Conservation (phyloP, 176 grass and related monocot species). For the Canna indica region DNA sequence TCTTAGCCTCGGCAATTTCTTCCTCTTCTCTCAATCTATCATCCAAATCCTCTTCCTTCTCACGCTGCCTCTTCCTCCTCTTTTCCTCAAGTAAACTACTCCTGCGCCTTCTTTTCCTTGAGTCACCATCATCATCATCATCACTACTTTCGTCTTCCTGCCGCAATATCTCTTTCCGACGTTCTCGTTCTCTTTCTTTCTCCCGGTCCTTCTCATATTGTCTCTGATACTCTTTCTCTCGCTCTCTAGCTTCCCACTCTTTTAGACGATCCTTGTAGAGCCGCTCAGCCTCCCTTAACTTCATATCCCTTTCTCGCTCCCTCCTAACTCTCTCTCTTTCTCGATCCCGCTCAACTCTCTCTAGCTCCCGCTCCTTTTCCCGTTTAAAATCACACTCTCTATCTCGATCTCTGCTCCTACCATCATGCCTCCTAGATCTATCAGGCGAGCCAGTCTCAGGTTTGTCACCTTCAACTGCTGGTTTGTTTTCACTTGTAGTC, state of each 20-base stretch:
- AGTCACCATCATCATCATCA: slow-evolving; percentile 91
- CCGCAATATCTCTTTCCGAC: slow-evolving; percentile 64
- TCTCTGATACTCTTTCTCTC: slow-evolving; percentile 79
- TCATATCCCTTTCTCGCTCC: slow-evolving; percentile 83
- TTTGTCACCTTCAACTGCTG: slow-evolving; percentile 52
- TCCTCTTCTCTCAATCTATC: slow-evolving; percentile 79
- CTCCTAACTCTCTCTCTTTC: slow-evolving; percentile 77
- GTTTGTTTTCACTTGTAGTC: slow-evolving; percentile 43
- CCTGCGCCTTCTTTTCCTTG: slow-evolving; percentile 69
- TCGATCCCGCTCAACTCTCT: slow-evolving; percentile 68
- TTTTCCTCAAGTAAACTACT: slow-evolving; percentile 48
- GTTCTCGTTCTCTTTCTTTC: slow-evolving; percentile 73
- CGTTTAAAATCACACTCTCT: slow-evolving; percentile 36
- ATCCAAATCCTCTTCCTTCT: slow-evolving; percentile 75
- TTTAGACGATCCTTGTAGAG: slow-evolving; percentile 61
- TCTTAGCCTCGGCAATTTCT: slow-evolving; percentile 72
- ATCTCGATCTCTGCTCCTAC: slow-evolving; percentile 28
- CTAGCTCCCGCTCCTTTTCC: slow-evolving; percentile 65
- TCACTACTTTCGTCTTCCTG: slow-evolving; percentile 93
- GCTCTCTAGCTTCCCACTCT: slow-evolving; percentile 94
- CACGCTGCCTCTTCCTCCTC: slow-evolving; percentile 70
- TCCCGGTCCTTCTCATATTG: slow-evolving; percentile 66
- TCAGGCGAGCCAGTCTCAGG: slow-evolving; percentile 63
- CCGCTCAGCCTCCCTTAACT: slow-evolving; percentile 62
- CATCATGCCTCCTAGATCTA: slow-evolving; percentile 62